Percentiles rank a stretch among this genome's conserved stretches.
phyloP scores from a whole-genome alignment of 345 rosid species.

The Isatis tinctoria region DNA sequence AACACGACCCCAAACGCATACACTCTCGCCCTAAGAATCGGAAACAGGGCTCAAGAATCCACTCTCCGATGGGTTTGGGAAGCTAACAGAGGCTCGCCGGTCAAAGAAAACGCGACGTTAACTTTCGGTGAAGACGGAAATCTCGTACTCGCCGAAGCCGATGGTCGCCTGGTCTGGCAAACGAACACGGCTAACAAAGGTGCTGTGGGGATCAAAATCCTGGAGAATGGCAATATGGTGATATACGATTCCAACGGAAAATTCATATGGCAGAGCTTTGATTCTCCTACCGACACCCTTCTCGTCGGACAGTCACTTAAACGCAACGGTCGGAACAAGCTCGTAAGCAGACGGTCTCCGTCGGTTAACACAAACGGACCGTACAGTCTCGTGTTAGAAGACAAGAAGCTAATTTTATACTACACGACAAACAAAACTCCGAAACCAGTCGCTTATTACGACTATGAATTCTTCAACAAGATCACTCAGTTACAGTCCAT shows the following conservation, averaged over 20 bases:
- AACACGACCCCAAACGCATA: conserved; percentile 59
- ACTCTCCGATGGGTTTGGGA: conserved; percentile 63
- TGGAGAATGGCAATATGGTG: conserved; percentile 61
- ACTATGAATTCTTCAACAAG: background rate
- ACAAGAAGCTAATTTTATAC: background rate
- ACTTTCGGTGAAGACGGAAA: conserved; percentile 50
- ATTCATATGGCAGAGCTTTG: conserved; percentile 59
- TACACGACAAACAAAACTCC: background rate
- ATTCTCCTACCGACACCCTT: conserved; percentile 58
- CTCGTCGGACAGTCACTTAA: conserved; percentile 16
- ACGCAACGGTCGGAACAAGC: background rate
- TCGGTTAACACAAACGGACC: background rate
- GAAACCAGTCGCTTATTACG: background rate
- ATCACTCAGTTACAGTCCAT: background rate
- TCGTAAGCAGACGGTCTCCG: background rate
- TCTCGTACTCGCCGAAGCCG: conserved; percentile 49
- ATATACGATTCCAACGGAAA: conserved; percentile 40
- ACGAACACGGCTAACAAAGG: conserved; percentile 59
- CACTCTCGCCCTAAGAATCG: conserved; percentile 54
- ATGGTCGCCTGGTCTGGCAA: conserved; percentile 60
- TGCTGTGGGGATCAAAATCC: conserved; percentile 47
- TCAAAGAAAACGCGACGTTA: conserved; percentile 53
- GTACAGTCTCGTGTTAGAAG: background rate
- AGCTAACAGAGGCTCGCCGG: conserved; percentile 62
- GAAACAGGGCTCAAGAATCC: conserved; percentile 33